A percentile compares a stretch with the other conserved stretches of the same genome.
Evolutionary conservation across 495 filamentous ascomycete species (phyloP).

Genomic region (Hyaloscypha variabilis): DNA sequence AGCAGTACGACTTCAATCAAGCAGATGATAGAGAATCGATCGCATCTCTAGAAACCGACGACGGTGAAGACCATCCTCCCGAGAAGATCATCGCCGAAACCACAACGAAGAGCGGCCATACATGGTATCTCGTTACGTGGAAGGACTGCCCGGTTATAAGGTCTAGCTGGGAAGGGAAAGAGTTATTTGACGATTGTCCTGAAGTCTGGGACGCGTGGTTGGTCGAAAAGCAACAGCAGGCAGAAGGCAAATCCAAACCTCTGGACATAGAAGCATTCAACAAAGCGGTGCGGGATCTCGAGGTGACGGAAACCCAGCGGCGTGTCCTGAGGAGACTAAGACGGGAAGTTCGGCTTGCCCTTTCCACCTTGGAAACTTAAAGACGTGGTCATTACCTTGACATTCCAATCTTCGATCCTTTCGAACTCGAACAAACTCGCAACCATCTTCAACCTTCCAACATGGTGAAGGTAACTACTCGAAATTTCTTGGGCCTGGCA

Average conservation of each 20-base stretch:
- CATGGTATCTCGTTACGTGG: conserved; percentile 36
- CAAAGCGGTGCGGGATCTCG: conserved; percentile 20
- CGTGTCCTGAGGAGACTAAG: conserved; percentile 27
- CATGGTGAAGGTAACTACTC: conserved; percentile 13
- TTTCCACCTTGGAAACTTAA: conserved; percentile 27
- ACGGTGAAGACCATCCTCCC: conserved; percentile 28
- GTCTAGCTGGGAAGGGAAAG: conserved; percentile 29
- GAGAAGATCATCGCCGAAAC: conserved; percentile 32
- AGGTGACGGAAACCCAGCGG: conserved; percentile 22
- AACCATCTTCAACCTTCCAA: background rate
- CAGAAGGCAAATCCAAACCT: conserved; percentile 21
- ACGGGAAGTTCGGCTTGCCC: conserved; percentile 22
- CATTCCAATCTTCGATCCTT: background rate
- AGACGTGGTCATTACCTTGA: conserved; percentile 8
- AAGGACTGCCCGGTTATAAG: conserved; percentile 31
- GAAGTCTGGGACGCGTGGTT: conserved; percentile 26
- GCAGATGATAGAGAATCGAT: conserved; percentile 31
- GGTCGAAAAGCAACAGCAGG: conserved; percentile 26
- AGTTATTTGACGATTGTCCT: conserved; percentile 15
- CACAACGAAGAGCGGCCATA: conserved; percentile 8
- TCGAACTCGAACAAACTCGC: background rate
- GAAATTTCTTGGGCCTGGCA: conserved; percentile 15
- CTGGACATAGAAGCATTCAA: conserved; percentile 28
- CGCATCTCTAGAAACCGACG: conserved; percentile 30
- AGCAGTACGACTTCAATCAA: conserved; percentile 4